Conservation (phyloP, 495 filamentous ascomycete species). For the Neurospora sp. region DNA sequence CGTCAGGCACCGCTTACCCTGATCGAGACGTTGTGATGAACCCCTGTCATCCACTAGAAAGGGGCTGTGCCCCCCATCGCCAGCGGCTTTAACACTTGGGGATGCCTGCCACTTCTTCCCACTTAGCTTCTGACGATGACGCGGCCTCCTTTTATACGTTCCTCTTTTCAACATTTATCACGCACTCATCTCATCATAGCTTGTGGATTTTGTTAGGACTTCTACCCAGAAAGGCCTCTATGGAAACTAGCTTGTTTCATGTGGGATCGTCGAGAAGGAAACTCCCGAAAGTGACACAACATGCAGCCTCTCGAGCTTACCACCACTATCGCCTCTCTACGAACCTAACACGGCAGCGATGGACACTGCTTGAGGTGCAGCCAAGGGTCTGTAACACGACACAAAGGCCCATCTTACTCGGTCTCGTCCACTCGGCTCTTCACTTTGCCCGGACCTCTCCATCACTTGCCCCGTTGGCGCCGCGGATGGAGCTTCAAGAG, state of each 20-base stretch:
- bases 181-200: neutral
- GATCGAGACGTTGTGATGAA: neutral
- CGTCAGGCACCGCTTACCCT: neutral
- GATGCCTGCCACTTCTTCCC: neutral
- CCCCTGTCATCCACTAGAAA: neutral
- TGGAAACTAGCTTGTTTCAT: neutral
- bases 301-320: neutral
- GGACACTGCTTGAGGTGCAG: neutral
- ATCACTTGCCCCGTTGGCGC: neutral
- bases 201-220: neutral
- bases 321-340: neutral
- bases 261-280: neutral
- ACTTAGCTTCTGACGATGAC: neutral
- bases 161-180: neutral
- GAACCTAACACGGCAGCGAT: neutral
- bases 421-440: neutral
- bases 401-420: neutral
- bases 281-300: neutral
- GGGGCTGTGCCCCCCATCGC: neutral
- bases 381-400: neutral
- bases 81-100: neutral
- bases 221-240: neutral
- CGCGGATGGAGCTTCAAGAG: neutral
- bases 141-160: neutral
- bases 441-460: neutral